phyloP scores from a whole-genome alignment of 768 basidiomycete genomes.

The Mycena epipterygia region DNA sequence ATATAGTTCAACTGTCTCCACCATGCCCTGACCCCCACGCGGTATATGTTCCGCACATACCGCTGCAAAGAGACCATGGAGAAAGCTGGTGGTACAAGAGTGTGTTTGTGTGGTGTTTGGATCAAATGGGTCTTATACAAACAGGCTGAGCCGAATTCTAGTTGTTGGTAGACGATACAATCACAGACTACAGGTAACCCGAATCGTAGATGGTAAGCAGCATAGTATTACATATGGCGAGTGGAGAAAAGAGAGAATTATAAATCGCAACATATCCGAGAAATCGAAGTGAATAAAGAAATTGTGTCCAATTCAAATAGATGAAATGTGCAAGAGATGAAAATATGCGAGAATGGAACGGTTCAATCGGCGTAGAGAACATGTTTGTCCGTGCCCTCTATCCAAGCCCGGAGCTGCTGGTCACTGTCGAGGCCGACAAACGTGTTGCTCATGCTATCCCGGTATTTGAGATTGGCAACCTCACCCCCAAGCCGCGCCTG shows the following conservation, averaged over 20 bases:
- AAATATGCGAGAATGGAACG: not conserved
- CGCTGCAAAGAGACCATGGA: slow-evolving; percentile 80
- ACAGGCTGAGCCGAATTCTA: slow-evolving; percentile 23
- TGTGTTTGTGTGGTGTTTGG: slow-evolving; percentile 24
- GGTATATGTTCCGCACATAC: slow-evolving; percentile 81
- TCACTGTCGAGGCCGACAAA: slow-evolving; percentile 77
- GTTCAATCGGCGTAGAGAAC: slow-evolving; percentile 83
- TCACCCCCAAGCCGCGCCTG: slow-evolving; percentile 86
- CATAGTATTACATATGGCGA: slow-evolving; percentile 31
- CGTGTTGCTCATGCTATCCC: slow-evolving; percentile 76
- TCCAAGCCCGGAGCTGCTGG: slow-evolving; percentile 77
- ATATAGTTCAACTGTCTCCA: slow-evolving; percentile 95
- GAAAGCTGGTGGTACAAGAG: slow-evolving; percentile 11
- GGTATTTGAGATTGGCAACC: slow-evolving; percentile 77
- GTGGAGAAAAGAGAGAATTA: slow-evolving; percentile 6
- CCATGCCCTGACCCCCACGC: slow-evolving; percentile 88
- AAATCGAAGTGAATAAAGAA: slow-evolving; percentile 34
- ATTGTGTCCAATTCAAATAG: slow-evolving; percentile 31
- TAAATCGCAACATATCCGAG: slow-evolving; percentile 27
- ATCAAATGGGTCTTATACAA: not conserved
- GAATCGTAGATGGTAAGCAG: slow-evolving; percentile 31
- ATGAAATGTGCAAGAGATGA: slow-evolving; percentile 17
- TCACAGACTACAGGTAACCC: slow-evolving; percentile 19
- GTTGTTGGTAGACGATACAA: slow-evolving; percentile 20
- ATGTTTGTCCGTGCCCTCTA: slow-evolving; percentile 85